Evolutionary conservation across 192 early-diverging fungal genomes (phyloP).

Genomic region (Backusella psychrophila): DNA sequence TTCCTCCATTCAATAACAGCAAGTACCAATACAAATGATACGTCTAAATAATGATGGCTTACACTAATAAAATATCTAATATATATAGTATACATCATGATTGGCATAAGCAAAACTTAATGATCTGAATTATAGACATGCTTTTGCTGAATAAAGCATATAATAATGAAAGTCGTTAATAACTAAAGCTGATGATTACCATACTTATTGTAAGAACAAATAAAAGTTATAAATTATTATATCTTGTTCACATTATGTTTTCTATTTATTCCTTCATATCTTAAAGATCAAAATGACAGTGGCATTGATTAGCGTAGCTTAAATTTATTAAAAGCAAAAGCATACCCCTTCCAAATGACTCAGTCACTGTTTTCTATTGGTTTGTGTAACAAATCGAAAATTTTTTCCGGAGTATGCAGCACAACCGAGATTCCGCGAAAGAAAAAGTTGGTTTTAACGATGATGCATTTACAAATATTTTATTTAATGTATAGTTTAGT

Average conservation of each 20-base stretch:
- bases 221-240: neutral
- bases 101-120: neutral
- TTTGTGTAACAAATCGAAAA: neutral
- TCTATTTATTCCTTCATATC: neutral
- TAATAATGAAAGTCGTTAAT: neutral
- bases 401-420: neutral
- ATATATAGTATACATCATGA: neutral
- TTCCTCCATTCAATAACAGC: neutral
- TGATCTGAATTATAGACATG: neutral
- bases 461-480: slow-evolving; percentile 4
- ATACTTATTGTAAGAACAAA: neutral
- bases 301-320: neutral
- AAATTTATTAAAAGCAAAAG: neutral
- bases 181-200: neutral
- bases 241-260: neutral
- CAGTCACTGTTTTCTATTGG: neutral
- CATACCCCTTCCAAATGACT: neutral
- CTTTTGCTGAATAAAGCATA: neutral
- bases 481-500: neutral
- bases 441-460: neutral
- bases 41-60: neutral
- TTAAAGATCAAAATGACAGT: neutral
- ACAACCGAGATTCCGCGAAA: slow-evolving; percentile 1
- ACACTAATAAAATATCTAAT: neutral
- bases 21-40: neutral